Evolutionary conservation across 441 rosid genomes (phyloP).

Genomic region (Euphorbia schlechtendalii): DNA sequence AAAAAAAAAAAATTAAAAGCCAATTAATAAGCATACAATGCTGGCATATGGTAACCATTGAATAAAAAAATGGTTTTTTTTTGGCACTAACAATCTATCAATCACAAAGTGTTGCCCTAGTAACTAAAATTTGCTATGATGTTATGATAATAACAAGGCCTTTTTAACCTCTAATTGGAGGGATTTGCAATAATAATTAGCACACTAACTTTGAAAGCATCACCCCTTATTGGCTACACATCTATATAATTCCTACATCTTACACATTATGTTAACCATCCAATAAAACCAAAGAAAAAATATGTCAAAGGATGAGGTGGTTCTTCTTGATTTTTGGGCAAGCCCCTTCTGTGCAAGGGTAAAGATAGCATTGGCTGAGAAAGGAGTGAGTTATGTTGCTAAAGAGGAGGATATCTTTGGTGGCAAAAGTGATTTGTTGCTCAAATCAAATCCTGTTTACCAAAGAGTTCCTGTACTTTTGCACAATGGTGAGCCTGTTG

Average conservation of each 20-base stretch:
- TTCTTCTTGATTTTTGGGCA: conserved; percentile 33
- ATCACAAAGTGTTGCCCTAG: neutral
- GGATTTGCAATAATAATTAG: neutral
- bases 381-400: conserved; percentile 30
- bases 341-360: conserved; percentile 50
- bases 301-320: conserved; percentile 25
- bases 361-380: conserved; percentile 43
- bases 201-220: neutral
- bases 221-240: neutral
- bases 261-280: neutral
- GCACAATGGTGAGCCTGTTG: conserved; percentile 40
- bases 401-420: conserved; percentile 39
- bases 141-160: conserved; percentile 7
- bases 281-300: neutral
- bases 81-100: neutral
- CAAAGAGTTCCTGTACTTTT: conserved; percentile 47
- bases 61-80: neutral
- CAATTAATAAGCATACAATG: neutral
- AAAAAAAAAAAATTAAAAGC: too few species aligned
- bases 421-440: conserved; percentile 47
- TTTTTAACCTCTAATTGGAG: neutral
- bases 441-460: conserved; percentile 47
- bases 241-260: conserved; percentile 3
- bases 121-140: neutral
- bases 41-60: neutral